Evolutionary conservation across 2,329 filamentous ascomycete genomes (phyloP), one percentile per base, ranked within the genome.

Genomic region (Pseudodiploospora longispora): DNA sequence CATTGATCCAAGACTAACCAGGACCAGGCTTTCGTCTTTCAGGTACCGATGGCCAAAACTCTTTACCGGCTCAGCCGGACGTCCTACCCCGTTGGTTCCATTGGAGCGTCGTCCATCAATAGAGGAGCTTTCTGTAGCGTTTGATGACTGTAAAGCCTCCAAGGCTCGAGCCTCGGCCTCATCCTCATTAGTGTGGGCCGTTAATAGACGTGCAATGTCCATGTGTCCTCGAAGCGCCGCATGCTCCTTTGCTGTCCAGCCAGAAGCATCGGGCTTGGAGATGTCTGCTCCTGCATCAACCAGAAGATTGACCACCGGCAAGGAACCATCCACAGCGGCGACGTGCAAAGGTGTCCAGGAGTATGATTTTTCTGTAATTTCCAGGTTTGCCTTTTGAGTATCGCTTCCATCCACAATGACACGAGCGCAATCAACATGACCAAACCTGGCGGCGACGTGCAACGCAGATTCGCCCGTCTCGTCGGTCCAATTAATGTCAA

Each of bases 331-430:
- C 3, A 97, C 91, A 43, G 85, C 87, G 7, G 91, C 87, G 51
- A 95, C 85, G 58, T 95, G 93, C 9, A 98, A 71, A n/a, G 93
- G 87, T 1, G 93, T 96, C 91, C 93, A 98, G 3, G 84, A 81
- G 59, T 94, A 97, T 0, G 85, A 84, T 43, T 84, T 85, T 59
- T 98, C 93, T 0, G 76, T 68, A 32, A 94, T 68, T 55, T 95
- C 85, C 1, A 89, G 69, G 49, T 96, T 69, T 1, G 83, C 82
- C 57, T 83, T 87, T 53, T 93, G 86, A 36, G 77, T 71, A 5
- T 72, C 66, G 1, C 78, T 83, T 3, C 86, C 87, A 10, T 82
- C 72, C 3, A 97, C 63, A 27, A 98, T 70, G 27, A 87, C 80
- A 47, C 74, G 78, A 10, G 87, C 87, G 59, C 90, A 97, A 49